Base-by-base conservation (phyloP, 495 filamentous ascomycete species). In the Hypoxylon trugodes region DNA sequence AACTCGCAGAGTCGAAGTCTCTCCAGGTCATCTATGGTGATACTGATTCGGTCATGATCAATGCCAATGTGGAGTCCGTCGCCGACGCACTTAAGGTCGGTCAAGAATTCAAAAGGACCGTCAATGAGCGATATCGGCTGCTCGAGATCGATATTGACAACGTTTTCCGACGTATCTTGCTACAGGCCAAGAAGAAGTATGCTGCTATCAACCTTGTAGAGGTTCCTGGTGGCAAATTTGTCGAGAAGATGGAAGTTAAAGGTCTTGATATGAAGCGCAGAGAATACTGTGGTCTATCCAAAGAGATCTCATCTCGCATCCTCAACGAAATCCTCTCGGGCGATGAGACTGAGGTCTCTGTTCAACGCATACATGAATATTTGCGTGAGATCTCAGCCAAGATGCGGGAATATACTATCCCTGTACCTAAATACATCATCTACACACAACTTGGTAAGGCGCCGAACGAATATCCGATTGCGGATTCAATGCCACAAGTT, bases 31-130 rank as follows among this genome's bases (percentile, higher is more conserved):
- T 98, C 55, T 98, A 98, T 71, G 95, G 95, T 76, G 95, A 98
- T 77, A 98, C 95, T 18, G 95, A 98, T 73, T 98, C 95, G 18
- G 95, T 98, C 76, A 98, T 98, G 95, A 97, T 98, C 76, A 98
- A 98, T 68, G 96, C 95, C 42, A 97, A 97, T 73, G 91, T 91
- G 45, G 91, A 97, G 71, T 96, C 90, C 52, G 90, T 98, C 24
- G 88, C 89, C 24, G 94, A 96, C 64, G 93, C 95, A 12, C 74
- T 97, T 28, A 92, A 92, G 68, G 86, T 98, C 46, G 96, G 96
- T 33, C 77, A 82, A 13, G 82, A 87, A 28, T 87, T 88, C 74
- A 86, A 87, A 71, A 77, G 79, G 42, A 73, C 81, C 25, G 84
- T 98, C 75, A 98, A 98, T 69, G 90, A 96, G 50, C 86, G 87